Conservation (phyloP, 2,329 filamentous ascomycete genomes). For the Colletotrichum viniferum region DNA sequence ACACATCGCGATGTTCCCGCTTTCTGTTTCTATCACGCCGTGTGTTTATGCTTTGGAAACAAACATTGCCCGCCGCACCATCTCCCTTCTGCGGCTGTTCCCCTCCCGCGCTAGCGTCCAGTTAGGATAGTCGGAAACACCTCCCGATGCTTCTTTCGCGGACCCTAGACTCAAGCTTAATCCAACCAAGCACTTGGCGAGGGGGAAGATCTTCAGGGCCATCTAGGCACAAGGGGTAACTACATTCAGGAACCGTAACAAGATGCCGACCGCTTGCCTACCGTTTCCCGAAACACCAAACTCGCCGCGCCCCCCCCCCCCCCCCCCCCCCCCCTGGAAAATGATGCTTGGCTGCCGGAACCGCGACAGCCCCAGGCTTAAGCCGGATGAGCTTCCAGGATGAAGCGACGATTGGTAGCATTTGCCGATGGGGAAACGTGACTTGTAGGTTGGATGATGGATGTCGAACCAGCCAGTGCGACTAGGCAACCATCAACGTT, state of each 20-base stretch:
- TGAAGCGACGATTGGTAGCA: background rate
- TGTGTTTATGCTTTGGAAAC: background rate
- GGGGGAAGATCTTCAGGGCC: conserved; percentile 1
- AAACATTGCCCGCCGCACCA: conserved; percentile 13
- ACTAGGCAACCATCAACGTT: background rate
- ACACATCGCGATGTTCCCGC: background rate
- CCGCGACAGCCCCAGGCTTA: background rate
- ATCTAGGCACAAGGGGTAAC: background rate
- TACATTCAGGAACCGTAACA: background rate
- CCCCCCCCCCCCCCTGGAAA: background rate
- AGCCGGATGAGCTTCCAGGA: background rate
- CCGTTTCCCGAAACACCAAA: background rate
- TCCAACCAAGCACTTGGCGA: background rate
- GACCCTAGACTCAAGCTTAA: background rate
- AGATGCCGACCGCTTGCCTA: background rate
- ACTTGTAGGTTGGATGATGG: background rate
- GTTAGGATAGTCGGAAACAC: background rate
- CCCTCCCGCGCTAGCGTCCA: background rate
- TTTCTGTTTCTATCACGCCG: background rate
- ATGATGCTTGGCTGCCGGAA: background rate
- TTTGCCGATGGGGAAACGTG: background rate
- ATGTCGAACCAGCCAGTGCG: conserved; percentile 13
- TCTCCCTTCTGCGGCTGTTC: background rate
- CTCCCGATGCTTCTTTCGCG: background rate
- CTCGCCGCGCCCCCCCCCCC: background rate